phyloP scores from a whole-genome alignment of 2,329 filamentous ascomycete genomes.

The Alternaria angustiovoidea region DNA sequence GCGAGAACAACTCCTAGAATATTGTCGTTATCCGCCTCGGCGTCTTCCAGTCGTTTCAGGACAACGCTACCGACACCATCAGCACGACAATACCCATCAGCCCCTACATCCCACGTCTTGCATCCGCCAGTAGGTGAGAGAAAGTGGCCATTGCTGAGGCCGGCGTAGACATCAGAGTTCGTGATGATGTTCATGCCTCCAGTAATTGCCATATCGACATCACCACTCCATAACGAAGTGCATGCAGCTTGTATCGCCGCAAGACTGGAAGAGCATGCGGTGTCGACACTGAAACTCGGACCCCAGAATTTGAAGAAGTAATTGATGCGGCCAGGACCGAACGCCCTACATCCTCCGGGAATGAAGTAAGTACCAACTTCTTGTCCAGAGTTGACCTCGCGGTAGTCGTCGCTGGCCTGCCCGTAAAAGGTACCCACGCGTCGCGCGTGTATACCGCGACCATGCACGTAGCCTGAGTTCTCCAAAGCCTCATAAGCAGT shows the following conservation, averaged over 20 bases:
- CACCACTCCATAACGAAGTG: slow-evolving; percentile 39
- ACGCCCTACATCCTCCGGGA: slow-evolving; percentile 61
- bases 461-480: slow-evolving; percentile 26
- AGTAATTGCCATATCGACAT: slow-evolving; percentile 37
- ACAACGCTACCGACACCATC: slow-evolving; percentile 43
- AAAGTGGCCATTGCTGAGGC: slow-evolving; percentile 34
- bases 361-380: slow-evolving; percentile 64
- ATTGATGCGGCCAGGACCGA: slow-evolving; percentile 61
- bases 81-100: slow-evolving; percentile 44
- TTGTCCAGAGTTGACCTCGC: slow-evolving; percentile 30
- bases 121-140: slow-evolving; percentile 38
- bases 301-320: slow-evolving; percentile 46
- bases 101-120: slow-evolving; percentile 43
- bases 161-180: slow-evolving; percentile 42
- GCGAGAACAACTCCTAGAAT: slow-evolving; percentile 44
- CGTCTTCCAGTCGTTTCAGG: slow-evolving; percentile 47
- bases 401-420: slow-evolving; percentile 42
- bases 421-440: slow-evolving; percentile 50
- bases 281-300: slow-evolving; percentile 54
- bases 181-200: slow-evolving; percentile 39
- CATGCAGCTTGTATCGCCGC: slow-evolving; percentile 39
- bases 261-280: slow-evolving; percentile 49
- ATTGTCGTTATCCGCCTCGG: slow-evolving; percentile 41
- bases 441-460: not conserved
- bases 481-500: slow-evolving; percentile 42